Conservation (phyloP, 1,284 basidiomycete genomes). For the Erythrobasidium hasegawianum region DNA sequence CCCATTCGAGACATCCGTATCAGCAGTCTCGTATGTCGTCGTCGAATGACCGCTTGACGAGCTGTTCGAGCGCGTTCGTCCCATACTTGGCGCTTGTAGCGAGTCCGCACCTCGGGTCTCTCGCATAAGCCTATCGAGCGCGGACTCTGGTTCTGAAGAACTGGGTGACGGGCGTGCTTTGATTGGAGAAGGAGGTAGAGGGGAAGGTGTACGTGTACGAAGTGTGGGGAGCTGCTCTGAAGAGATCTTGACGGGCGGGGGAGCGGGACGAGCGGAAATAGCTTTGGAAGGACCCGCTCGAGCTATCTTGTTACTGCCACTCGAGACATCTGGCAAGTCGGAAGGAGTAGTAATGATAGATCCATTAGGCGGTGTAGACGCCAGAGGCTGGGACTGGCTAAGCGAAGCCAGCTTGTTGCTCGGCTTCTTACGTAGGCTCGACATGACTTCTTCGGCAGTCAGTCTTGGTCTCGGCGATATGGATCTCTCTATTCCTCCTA, state of each 20-base stretch:
- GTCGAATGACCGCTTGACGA: slow-evolving; percentile 2
- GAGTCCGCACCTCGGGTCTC: neutral
- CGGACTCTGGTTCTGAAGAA: slow-evolving; percentile 20
- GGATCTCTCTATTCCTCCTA: slow-evolving; percentile 2
- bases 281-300: slow-evolving; percentile 9
- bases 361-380: slow-evolving; percentile 21
- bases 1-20: slow-evolving; percentile 10
- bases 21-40: neutral
- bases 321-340: slow-evolving; percentile 1
- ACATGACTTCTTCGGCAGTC: slow-evolving; percentile 24
- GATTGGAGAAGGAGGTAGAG: slow-evolving; percentile 17
- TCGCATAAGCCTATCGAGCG: slow-evolving; percentile 27
- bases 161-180: neutral
- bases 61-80: neutral
- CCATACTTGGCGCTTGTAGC: neutral
- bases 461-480: slow-evolving; percentile 14
- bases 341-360: neutral
- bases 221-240: slow-evolving; percentile 28
- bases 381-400: slow-evolving; percentile 1
- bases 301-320: neutral
- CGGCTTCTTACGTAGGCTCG: slow-evolving; percentile 13
- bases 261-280: slow-evolving; percentile 30
- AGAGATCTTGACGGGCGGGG: slow-evolving; percentile 29
- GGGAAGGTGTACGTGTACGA: slow-evolving; percentile 1
- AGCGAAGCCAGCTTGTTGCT: slow-evolving; percentile 6